Base-by-base conservation (phyloP, 371 early-diverging fungal species). In the Mortierella sp. region DNA sequence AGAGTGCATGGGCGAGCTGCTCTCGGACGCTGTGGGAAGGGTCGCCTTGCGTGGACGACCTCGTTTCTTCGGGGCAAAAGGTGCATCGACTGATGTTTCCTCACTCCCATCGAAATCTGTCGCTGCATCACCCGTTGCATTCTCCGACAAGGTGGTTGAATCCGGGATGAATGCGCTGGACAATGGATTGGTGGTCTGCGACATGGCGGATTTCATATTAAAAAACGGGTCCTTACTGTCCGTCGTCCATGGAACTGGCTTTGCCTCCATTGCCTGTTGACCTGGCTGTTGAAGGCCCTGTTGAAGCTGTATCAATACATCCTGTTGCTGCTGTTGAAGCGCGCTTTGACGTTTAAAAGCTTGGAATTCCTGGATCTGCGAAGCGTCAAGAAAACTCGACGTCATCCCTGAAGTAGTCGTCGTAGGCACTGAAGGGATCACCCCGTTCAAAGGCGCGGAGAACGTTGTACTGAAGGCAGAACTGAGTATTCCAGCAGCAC, bases 301-400 rank as follows among this genome's bases (percentile, higher is more conserved):
- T 43, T 79, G 74, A n/a, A 71, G 66, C 48, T 72, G 80, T 53
- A 43, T 28, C 42, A 67, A 34, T 2, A 71, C 73, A 23, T 70
- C 74, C 26, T 79, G 80, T 54, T 67, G 50, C 39, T 69, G 58
- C 28, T 67, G 50, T 34, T 69, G 58, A 23, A 43, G 34, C 39
- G 41, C 19, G 28, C 59, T 82, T 62, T 71, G 82, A 18, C 76
- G 68, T 39, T 64, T 66, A 26, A 72, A 67, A 21, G 78, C 72
- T 31, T 74, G 63, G 21, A 76, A 76, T 52, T 76, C 78, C 34
- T 76, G 78, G 63, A 76, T 76, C 21, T 69, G 67, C 1, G 78
- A 66, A 1, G 71, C 70, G 30, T 76, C 80, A 48, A 80, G 61
- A 57, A 78, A 82, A 16, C 64, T 76, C 0, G 70, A 64, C 21